Conservation (phyloP, 1,284 basidiomycete genomes). For the Cryptococcus sp. region DNA sequence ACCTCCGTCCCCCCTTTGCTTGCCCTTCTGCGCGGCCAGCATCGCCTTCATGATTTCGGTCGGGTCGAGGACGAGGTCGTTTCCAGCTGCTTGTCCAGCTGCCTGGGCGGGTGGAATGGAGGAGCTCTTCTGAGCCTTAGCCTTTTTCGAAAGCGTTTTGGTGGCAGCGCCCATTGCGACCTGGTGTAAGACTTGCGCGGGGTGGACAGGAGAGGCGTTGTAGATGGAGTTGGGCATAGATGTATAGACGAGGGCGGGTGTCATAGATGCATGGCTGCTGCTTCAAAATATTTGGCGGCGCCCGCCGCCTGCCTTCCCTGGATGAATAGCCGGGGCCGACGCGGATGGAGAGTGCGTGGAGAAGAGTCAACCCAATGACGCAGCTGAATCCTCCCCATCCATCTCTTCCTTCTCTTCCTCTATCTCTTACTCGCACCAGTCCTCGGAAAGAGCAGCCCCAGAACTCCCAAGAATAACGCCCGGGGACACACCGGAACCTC, state of each 20-base stretch:
- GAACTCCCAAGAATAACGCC: too few relatives aligned
- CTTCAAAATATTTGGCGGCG: constrained; percentile 2
- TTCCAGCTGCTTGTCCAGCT: not conserved
- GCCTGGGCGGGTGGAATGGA: not conserved
- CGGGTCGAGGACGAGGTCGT: constrained; percentile 28
- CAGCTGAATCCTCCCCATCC: too few relatives aligned
- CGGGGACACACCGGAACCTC: not conserved
- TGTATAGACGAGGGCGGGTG: not conserved
- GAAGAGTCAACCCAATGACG: too few relatives aligned
- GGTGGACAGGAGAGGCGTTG: not conserved
- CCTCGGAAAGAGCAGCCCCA: not conserved
- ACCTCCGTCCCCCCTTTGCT: constrained; percentile 11
- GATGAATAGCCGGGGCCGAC: not conserved
- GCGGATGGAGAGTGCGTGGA: too few relatives aligned
- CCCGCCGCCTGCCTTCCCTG: not conserved
- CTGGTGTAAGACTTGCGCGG: not conserved
- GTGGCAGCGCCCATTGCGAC: not conserved
- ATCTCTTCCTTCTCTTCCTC: too few relatives aligned
- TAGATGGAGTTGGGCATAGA: not conserved
- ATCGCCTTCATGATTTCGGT: constrained; percentile 42
- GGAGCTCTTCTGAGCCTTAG: not conserved
- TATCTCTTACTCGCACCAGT: too few relatives aligned
- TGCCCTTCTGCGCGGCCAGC: constrained; percentile 45
- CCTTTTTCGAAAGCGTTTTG: constrained; percentile 1
- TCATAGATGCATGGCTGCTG: not conserved